These are phyloP conservation scores for Lathyrus oleraceus DNA, from an alignment of 306 rosid species.

Conservation along the genomic window DNA sequence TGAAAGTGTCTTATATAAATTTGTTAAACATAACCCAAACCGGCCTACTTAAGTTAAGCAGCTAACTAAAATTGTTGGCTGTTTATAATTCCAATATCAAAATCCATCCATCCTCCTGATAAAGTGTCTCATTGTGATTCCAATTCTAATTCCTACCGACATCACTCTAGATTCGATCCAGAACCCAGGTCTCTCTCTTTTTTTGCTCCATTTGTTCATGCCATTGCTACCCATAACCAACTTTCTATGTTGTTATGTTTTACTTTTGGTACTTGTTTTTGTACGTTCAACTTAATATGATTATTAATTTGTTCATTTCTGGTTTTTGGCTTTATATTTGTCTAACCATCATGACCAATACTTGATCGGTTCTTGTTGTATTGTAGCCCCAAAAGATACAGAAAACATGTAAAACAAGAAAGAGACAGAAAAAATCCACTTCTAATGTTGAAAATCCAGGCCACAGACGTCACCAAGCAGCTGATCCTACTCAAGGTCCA, in stretches of 20 bases:
- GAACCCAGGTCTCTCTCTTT: slow-evolving; percentile 42
- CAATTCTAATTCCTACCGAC: slow-evolving; percentile 50
- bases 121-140: slow-evolving; percentile 67
- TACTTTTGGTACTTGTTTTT: no score
- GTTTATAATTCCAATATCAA: no score
- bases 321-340: no score
- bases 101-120: no score
- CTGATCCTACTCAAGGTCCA: slow-evolving; percentile 37
- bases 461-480: no score
- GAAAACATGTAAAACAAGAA: slow-evolving; percentile 59
- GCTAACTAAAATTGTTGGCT: no score
- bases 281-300: background rate
- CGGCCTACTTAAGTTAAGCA: no score
- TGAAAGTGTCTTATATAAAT: no score
- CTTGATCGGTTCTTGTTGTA: slow-evolving; percentile 2
- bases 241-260: no score
- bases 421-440: slow-evolving; percentile 32
- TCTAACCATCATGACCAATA: background rate
- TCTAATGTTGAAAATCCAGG: background rate
- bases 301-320: background rate
- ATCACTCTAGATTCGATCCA: slow-evolving; percentile 63
- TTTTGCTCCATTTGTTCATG: no score
- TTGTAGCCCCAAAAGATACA: slow-evolving; percentile 63
- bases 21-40: no score
- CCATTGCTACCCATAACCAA: no score